phyloP scores from a whole-genome alignment of 306 rosid species.

The Dalbergia cultrata region DNA sequence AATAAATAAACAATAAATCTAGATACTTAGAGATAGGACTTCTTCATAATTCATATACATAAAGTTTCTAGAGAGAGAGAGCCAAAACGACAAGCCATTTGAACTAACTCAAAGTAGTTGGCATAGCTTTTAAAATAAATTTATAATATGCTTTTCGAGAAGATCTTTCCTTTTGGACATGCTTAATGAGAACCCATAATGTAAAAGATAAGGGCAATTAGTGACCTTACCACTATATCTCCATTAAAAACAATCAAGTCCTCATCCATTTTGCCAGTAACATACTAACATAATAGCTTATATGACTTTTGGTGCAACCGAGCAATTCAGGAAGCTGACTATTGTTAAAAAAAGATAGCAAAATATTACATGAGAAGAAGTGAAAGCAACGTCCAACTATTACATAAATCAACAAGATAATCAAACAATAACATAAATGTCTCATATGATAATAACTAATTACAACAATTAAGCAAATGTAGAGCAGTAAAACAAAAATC shows the following conservation, averaged over 20 bases:
- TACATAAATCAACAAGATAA: not conserved
- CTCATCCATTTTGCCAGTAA: constrained; percentile 69
- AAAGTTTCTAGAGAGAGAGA: not conserved
- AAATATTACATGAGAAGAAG: constrained; percentile 7
- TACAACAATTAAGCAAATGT: constrained; percentile 2
- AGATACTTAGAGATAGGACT: constrained; percentile 16
- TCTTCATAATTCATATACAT: constrained; percentile 22
- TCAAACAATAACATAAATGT: constrained; percentile 12
- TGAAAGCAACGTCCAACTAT: constrained; percentile 23
- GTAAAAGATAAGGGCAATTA: constrained; percentile 6
- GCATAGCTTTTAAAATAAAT: constrained; percentile 15
- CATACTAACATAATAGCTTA: constrained; percentile 74
- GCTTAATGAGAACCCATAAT: constrained; percentile 21
- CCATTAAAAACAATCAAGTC: constrained; percentile 87
- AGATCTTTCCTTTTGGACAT: constrained; percentile 7
- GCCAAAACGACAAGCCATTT: not conserved
- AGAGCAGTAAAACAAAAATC: constrained; percentile 13
- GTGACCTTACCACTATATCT: constrained; percentile 81
- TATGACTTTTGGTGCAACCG: constrained; percentile 93
- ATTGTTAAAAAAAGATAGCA: constrained; percentile 33
- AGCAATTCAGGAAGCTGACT: constrained; percentile 42
- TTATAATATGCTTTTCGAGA: constrained; percentile 31
- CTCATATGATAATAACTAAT: constrained; percentile 18
- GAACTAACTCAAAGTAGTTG: not conserved
- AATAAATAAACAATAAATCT: constrained; percentile 42